Evolutionary conservation across 352 stramenopile species (phyloP).

Genomic region (Albugo candida): DNA sequence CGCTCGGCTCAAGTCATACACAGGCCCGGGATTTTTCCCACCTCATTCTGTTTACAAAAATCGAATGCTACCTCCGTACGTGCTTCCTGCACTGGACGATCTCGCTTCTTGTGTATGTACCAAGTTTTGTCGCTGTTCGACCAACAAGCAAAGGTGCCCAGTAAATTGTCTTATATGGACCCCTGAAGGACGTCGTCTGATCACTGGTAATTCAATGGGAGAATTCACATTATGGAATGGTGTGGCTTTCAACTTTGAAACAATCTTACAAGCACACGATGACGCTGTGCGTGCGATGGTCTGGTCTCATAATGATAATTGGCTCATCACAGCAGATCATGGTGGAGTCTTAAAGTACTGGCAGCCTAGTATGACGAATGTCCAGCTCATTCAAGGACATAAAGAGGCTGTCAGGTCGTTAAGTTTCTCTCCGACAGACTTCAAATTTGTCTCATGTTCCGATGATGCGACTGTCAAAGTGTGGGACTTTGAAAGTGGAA

Average conservation of each 20-base stretch:
- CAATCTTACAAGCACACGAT: conserved; percentile 87
- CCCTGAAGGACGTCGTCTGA: conserved; percentile 83
- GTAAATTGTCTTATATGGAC: conserved; percentile 92
- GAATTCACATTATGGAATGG: conserved; percentile 97
- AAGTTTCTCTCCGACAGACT: conserved; percentile 92
- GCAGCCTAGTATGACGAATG: conserved; percentile 80
- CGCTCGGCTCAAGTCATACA: conserved; percentile 6
- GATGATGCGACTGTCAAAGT: conserved; percentile 94
- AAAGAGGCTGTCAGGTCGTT: conserved; percentile 86
- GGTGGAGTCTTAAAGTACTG: conserved; percentile 85
- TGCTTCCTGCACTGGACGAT: conserved; percentile 38
- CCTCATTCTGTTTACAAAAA: conserved; percentile 75
- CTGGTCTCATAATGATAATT: conserved; percentile 82
- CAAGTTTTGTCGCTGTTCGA: conserved; percentile 77
- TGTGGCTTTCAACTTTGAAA: conserved; percentile 95
- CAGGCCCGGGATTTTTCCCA: conserved; percentile 17
- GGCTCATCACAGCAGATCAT: conserved; percentile 79
- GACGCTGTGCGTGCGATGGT: conserved; percentile 77
- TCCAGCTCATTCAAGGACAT: conserved; percentile 67
- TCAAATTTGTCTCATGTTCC: conserved; percentile 95
- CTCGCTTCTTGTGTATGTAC: conserved; percentile 61
- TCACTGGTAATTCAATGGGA: conserved; percentile 94
- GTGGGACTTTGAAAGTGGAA: conserved; percentile 77
- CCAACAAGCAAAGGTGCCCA: conserved; percentile 82
- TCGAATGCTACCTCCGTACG: conserved; percentile 55